Percentiles rank a stretch among this genome's conserved stretches.
These are phyloP conservation scores for Drechmeria coniospora DNA, from an alignment of 2,329 filamentous ascomycete species.

Conservation along the genomic window DNA sequence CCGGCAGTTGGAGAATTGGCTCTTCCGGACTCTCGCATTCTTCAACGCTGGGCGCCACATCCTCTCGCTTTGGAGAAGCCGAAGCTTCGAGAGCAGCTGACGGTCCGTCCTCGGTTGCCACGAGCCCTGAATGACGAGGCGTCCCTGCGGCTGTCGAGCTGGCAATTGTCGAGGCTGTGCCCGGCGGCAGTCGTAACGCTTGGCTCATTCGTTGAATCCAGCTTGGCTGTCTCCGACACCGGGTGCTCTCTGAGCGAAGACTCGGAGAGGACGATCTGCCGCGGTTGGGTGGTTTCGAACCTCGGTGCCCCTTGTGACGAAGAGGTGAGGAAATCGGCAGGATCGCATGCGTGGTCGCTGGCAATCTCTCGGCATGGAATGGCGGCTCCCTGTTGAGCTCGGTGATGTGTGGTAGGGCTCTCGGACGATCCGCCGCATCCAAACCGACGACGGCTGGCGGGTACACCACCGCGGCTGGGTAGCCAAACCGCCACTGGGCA, in stretches of 20 bases:
- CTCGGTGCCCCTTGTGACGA: no score
- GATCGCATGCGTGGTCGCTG: no score
- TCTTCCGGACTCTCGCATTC: no score
- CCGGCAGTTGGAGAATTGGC: no score
- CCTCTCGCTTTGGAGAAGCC: not conserved
- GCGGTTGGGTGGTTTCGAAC: no score
- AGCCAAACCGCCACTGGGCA: not conserved
- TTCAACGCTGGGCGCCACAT: no score
- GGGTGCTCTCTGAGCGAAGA: not conserved
- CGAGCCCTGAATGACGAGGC: conserved; percentile 2
- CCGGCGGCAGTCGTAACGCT: conserved; percentile 14
- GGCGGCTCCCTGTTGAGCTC: no score
- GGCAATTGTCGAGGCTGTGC: conserved; percentile 20
- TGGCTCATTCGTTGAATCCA: conserved; percentile 14
- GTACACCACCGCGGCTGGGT: conserved; percentile 1
- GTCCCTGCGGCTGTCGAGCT: conserved; percentile 11
- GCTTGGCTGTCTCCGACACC: conserved; percentile 4
- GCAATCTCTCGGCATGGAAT: no score
- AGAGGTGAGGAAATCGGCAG: no score
- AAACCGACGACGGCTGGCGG: conserved; percentile 2
- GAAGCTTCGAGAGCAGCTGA: not conserved
- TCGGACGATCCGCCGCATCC: not conserved
- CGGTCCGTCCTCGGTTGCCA: not conserved
- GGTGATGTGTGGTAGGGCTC: conserved; percentile 2
- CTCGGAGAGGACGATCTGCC: no score